A percentile compares a stretch with the other conserved stretches of the same genome.
These are phyloP conservation scores for Cordyceps javanica DNA, from an alignment of 2,329 filamentous ascomycete genomes.

Conservation along the genomic window DNA sequence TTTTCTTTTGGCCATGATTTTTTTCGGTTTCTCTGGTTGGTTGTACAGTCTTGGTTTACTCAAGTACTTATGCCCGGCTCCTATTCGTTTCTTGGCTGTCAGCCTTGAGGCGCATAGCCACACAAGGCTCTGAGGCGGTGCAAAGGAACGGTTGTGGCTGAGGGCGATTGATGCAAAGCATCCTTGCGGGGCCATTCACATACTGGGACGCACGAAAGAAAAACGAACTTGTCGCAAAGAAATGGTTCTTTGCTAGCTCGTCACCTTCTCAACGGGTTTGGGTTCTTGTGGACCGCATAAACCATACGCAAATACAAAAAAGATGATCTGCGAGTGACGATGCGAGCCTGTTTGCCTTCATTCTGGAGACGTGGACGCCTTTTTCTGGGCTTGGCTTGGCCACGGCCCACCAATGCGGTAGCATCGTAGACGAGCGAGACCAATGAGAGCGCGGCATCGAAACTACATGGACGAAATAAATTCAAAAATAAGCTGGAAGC, in stretches of 20 bases:
- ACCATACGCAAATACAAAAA: no score
- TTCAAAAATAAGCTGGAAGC: neutral
- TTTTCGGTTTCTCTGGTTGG: neutral
- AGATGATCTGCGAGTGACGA: no score
- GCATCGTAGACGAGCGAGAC: conserved; percentile 1
- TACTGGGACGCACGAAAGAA: no score
- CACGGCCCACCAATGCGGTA: neutral
- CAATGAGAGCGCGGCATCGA: neutral
- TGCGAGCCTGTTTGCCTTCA: neutral
- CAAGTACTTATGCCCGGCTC: no score
- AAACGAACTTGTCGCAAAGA: neutral
- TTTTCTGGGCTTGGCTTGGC: neutral
- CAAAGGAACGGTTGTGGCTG: neutral
- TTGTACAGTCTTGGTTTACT: neutral
- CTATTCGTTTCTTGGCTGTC: neutral
- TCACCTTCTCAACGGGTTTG: no score
- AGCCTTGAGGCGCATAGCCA: neutral
- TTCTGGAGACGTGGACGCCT: conserved; percentile 3
- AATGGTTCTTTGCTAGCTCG: neutral
- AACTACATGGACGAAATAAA: neutral
- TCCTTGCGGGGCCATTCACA: no score
- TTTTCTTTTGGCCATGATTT: neutral
- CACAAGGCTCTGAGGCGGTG: conserved; percentile 10
- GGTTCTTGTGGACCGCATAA: no score
- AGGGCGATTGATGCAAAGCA: neutral